A percentile compares a stretch with the other conserved stretches of the same genome.
Evolutionary conservation across 306 rosid genomes (phyloP).

Genomic region (Psophocarpus tetragonolobus): DNA sequence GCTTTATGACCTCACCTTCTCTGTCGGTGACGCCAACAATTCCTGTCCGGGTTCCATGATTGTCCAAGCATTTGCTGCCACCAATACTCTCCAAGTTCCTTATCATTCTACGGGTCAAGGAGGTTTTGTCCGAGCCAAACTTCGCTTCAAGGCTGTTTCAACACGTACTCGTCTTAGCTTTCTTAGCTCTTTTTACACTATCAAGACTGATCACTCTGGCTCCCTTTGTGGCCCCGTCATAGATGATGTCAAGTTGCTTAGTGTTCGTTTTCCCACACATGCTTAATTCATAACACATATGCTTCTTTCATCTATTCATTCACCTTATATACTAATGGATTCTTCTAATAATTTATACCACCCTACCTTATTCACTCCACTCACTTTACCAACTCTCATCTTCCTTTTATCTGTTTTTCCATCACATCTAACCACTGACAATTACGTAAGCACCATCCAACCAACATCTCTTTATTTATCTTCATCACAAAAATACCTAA

Average conservation of each 20-base stretch:
- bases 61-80: slow-evolving; percentile 70
- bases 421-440: no score
- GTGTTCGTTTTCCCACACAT: slow-evolving; percentile 48
- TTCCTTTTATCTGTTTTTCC: slow-evolving; percentile 5
- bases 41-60: slow-evolving; percentile 62
- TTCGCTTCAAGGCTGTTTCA: slow-evolving; percentile 55
- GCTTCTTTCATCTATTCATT: slow-evolving; percentile 14
- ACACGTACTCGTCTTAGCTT: slow-evolving; percentile 61
- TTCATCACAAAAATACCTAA: no score
- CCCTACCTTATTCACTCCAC: no score
- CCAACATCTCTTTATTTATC: no score
- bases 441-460: no score
- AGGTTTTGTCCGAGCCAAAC: slow-evolving; percentile 51
- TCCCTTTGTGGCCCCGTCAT: slow-evolving; percentile 81
- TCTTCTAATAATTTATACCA: slow-evolving; percentile 32
- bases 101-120: slow-evolving; percentile 71
- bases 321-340: slow-evolving; percentile 15
- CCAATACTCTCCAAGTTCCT: slow-evolving; percentile 42
- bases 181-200: slow-evolving; percentile 62
- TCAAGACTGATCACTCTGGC: slow-evolving; percentile 65
- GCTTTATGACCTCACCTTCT: slow-evolving; percentile 62
- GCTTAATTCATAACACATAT: slow-evolving; percentile 16
- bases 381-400: background rate
- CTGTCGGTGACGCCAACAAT: slow-evolving; percentile 72
- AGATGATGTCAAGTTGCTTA: slow-evolving; percentile 68